Evolutionary conservation across 2,329 filamentous ascomycete species (phyloP).

Genomic region (Camillea tinctor): DNA sequence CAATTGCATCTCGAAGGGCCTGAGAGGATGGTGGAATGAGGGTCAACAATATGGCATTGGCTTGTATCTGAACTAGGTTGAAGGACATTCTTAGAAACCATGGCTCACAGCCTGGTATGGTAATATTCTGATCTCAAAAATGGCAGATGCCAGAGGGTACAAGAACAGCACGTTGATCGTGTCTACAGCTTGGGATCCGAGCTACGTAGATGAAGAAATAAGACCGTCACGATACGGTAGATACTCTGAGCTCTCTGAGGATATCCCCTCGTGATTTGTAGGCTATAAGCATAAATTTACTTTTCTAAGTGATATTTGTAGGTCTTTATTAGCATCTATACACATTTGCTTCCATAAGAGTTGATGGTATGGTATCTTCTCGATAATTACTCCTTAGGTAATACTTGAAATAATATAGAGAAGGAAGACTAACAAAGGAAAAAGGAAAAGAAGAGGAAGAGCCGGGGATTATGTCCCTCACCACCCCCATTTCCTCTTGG

Average conservation of each 20-base stretch:
- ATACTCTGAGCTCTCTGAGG: neutral
- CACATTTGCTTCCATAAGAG: too few species aligned
- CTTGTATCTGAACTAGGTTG: slow-evolving; percentile 25
- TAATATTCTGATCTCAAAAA: neutral
- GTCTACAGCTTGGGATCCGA: neutral
- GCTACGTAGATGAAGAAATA: neutral
- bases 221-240: neutral
- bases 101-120: neutral
- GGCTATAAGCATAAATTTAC: too few species aligned
- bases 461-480: too few species aligned
- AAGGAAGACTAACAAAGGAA: too few species aligned
- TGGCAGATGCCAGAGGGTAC: neutral
- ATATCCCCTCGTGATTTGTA: neutral
- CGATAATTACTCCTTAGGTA: too few species aligned
- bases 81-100: neutral
- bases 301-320: too few species aligned
- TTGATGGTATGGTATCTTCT: too few species aligned
- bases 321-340: too few species aligned
- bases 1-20: slow-evolving; percentile 28
- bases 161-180: neutral
- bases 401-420: too few species aligned
- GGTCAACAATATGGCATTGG: slow-evolving; percentile 23
- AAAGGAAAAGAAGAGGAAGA: too few species aligned
- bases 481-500: neutral
- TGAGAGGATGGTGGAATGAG: slow-evolving; percentile 30